Conservation (phyloP, 106 monocot genomes). For the Alisma plantagoaquatica region DNA sequence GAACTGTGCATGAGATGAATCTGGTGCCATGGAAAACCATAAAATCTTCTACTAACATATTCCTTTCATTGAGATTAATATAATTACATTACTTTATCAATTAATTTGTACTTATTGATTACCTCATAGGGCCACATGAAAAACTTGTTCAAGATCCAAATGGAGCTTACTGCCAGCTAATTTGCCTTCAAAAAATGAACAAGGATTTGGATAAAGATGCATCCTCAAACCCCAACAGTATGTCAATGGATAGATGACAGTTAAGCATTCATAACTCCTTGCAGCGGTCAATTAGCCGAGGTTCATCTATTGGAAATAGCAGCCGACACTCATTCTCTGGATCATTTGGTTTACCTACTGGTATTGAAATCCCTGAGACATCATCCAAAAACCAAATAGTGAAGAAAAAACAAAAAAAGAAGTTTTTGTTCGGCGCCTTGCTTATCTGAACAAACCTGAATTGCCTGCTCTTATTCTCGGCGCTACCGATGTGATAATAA, state of each 20-base stretch:
- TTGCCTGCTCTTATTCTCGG: conserved; percentile 14
- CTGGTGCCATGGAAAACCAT: background rate
- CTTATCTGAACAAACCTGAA: conserved; percentile 14
- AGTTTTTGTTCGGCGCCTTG: conserved; percentile 7
- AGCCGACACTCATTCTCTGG: background rate
- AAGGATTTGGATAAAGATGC: background rate
- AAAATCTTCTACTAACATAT: background rate
- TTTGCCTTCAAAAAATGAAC: conserved; percentile 35
- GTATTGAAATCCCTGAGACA: background rate
- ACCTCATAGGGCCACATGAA: conserved; percentile 25
- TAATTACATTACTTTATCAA: background rate
- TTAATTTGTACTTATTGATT: background rate
- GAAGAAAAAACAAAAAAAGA: background rate
- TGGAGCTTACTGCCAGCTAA: conserved; percentile 48
- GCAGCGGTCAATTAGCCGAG: conserved; percentile 1
- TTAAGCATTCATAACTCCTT: background rate
- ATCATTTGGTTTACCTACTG: conserved; percentile 1
- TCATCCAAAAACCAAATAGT: background rate
- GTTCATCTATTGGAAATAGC: conserved; percentile 1
- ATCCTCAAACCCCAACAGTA: background rate
- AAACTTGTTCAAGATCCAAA: conserved; percentile 33
- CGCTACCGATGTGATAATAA: conserved; percentile 3
- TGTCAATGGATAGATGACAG: background rate
- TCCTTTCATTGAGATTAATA: too few species aligned
- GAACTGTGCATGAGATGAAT: too few species aligned